Evolutionary conservation across 768 basidiomycete species (phyloP).

Genomic region (Wakefieldia striispora): DNA sequence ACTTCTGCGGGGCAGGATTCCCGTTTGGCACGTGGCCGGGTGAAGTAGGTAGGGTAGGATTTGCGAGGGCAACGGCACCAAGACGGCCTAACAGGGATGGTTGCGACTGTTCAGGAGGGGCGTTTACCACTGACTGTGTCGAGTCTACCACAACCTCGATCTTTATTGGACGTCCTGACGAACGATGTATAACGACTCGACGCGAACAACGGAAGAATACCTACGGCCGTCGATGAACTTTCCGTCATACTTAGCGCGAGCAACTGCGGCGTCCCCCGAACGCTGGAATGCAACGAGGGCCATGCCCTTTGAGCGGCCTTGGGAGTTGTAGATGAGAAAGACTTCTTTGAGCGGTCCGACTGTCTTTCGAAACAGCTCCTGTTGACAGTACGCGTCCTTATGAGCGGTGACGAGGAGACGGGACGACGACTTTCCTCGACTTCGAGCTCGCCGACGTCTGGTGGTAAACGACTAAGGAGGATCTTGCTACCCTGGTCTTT

Average conservation of each 20-base stretch:
- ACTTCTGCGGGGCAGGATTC: slow-evolving; percentile 3
- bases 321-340: slow-evolving; percentile 73
- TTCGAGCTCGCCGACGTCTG: slow-evolving; percentile 68
- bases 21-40: slow-evolving; percentile 21
- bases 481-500: slow-evolving; percentile 59
- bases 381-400: slow-evolving; percentile 10
- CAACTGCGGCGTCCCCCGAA: slow-evolving; percentile 58
- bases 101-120: slow-evolving; percentile 23
- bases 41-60: neutral
- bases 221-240: slow-evolving; percentile 69
- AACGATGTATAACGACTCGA: neutral
- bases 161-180: slow-evolving; percentile 62
- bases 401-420: neutral
- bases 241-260: slow-evolving; percentile 68
- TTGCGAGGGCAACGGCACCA: slow-evolving; percentile 14
- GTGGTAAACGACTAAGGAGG: slow-evolving; percentile 59
- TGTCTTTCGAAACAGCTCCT: slow-evolving; percentile 78
- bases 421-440: slow-evolving; percentile 50
- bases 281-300: slow-evolving; percentile 69
- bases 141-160: slow-evolving; percentile 59
- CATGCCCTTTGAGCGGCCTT: slow-evolving; percentile 78
- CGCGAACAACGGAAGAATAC: slow-evolving; percentile 14
- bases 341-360: slow-evolving; percentile 70
- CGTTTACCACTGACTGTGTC: slow-evolving; percentile 20
- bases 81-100: slow-evolving; percentile 43